Conservation (phyloP, 306 rosid species). For the Rosa lucieae region DNA sequence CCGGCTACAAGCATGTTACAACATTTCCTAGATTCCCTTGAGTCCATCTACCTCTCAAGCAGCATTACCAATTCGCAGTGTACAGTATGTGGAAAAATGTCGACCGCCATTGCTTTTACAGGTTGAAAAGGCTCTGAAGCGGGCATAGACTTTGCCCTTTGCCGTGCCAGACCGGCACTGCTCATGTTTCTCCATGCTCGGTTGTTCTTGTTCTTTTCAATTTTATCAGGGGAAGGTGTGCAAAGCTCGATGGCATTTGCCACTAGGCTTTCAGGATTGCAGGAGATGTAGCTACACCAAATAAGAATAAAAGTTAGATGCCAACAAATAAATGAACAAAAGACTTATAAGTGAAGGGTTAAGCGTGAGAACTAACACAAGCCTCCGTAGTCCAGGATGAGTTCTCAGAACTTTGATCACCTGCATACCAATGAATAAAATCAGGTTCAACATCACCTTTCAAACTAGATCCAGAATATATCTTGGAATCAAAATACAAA, state of each 20-base stretch:
- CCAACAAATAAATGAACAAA: background rate
- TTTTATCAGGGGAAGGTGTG: conserved; percentile 69
- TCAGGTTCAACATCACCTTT: conserved; percentile 16
- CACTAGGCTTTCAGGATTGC: conserved; percentile 91
- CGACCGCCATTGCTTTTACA: conserved; percentile 88
- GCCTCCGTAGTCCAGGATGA: conserved; percentile 65
- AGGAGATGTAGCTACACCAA: conserved; percentile 88
- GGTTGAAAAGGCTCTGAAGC: conserved; percentile 85
- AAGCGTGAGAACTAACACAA: conserved; percentile 72
- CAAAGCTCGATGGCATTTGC: conserved; percentile 97
- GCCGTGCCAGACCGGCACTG: conserved; percentile 83
- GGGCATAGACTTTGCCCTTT: conserved; percentile 91
- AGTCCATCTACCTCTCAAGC: conserved; percentile 64
- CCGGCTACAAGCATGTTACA: background rate
- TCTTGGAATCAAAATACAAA: background rate
- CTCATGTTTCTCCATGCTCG: conserved; percentile 95
- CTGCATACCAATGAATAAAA: conserved; percentile 43
- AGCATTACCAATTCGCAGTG: conserved; percentile 98
- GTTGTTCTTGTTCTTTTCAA: conserved; percentile 71
- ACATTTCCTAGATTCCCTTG: background rate
- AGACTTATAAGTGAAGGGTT: conserved; percentile 7
- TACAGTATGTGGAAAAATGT: conserved; percentile 88
- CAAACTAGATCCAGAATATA: background rate
- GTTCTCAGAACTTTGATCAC: conserved; percentile 89
- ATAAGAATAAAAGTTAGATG: conserved; percentile 29